Evolutionary conservation across 2,329 filamentous ascomycete genomes (phyloP).

Genomic region (Apiospora marii): DNA sequence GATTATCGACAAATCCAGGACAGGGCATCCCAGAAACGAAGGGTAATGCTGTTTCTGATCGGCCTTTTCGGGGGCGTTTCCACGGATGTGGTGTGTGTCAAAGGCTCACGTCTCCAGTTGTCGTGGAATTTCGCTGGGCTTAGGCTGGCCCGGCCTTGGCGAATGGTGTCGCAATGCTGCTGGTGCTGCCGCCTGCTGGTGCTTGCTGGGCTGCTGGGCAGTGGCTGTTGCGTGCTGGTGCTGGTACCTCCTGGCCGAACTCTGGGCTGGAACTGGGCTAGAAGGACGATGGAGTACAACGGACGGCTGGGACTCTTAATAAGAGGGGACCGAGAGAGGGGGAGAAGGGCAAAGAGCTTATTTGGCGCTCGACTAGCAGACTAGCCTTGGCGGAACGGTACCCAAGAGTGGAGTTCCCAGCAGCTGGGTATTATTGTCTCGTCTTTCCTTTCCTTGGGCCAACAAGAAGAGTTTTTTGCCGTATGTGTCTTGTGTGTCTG

Average conservation of each 20-base stretch:
- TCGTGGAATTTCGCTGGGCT: background rate
- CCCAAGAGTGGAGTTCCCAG: conserved; percentile 15
- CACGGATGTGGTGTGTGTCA: background rate
- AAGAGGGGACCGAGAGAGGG: conserved; percentile 17
- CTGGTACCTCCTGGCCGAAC: background rate
- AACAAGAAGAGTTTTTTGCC: conserved; percentile 16
- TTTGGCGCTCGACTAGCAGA: conserved; percentile 10
- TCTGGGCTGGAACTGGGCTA: background rate
- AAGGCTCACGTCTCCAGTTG: too few relatives aligned
- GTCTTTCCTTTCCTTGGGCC: conserved; percentile 14
- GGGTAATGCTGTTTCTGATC: conserved; percentile 22
- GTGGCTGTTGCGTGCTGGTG: background rate
- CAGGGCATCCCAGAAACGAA: conserved; percentile 21
- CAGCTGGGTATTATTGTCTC: background rate
- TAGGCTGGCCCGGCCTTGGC: background rate
- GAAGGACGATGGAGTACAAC: conserved; percentile 19
- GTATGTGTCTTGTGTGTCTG: conserved; percentile 17
- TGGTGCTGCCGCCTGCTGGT: too few relatives aligned
- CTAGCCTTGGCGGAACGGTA: conserved; percentile 19
- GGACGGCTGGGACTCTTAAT: conserved; percentile 14
- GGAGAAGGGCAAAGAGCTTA: conserved; percentile 5
- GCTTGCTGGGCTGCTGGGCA: too few relatives aligned
- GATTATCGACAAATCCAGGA: conserved; percentile 19
- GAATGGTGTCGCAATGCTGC: background rate
- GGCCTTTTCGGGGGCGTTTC: conserved; percentile 13